Evolutionary conservation across 2,329 filamentous ascomycete species (phyloP).

Genomic region (Cladosporium sp.): DNA sequence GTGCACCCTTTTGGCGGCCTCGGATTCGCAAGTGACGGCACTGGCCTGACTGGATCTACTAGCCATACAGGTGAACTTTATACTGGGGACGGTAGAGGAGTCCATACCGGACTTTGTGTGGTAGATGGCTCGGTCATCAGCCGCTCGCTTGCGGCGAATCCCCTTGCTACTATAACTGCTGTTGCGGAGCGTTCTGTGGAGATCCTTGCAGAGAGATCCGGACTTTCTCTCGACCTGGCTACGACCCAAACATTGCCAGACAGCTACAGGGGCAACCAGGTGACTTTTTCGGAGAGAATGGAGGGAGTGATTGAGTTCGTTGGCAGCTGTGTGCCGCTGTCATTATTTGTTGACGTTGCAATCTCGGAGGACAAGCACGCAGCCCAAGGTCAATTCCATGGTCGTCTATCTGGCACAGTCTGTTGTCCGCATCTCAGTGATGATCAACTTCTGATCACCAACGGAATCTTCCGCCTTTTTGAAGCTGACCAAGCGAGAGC

Average conservation of each 20-base stretch:
- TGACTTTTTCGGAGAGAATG: background rate
- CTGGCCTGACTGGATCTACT: constrained; percentile 57
- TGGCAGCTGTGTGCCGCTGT: background rate
- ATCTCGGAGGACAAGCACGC: background rate
- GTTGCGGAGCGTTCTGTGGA: constrained; percentile 65
- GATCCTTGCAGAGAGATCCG: background rate
- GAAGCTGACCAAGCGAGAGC: background rate
- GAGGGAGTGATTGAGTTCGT: background rate
- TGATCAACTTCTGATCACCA: background rate
- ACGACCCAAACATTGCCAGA: background rate
- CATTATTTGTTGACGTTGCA: background rate
- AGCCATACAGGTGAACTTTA: constrained; percentile 65
- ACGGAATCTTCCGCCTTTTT: background rate
- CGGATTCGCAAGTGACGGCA: constrained; percentile 61
- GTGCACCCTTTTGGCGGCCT: constrained; percentile 69
- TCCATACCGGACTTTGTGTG: constrained; percentile 60
- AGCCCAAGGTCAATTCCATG: background rate
- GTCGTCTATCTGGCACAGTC: background rate
- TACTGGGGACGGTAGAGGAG: constrained; percentile 51
- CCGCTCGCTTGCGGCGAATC: constrained; percentile 63
- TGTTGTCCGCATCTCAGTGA: background rate
- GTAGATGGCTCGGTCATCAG: constrained; percentile 64
- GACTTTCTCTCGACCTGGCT: background rate
- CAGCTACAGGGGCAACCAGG: background rate
- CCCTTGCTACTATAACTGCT: constrained; percentile 68